Evolutionary conservation across 2,329 filamentous ascomycete species (phyloP).

Genomic region (Thelonectria blattea): DNA sequence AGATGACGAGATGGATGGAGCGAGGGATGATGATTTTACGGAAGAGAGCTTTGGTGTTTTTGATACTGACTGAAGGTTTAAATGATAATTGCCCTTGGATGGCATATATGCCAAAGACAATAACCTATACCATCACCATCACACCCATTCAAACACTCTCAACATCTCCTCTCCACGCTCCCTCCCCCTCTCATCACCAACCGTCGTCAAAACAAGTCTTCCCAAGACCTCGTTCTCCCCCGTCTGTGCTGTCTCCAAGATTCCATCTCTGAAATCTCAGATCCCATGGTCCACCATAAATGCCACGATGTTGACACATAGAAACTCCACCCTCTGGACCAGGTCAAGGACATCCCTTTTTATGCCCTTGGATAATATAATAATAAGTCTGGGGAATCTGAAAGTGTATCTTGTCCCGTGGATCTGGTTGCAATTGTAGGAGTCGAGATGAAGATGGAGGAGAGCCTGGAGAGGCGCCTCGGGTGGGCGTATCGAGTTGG

Average conservation of each 20-base stretch:
- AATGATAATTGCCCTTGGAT: no score
- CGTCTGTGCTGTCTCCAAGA: not conserved
- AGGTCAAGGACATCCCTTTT: not conserved
- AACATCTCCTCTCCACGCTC: no score
- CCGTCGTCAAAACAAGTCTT: not conserved
- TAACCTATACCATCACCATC: no score
- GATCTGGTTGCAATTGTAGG: not conserved
- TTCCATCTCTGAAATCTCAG: not conserved
- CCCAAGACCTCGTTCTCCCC: no score
- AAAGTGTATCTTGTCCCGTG: not conserved
- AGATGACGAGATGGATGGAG: not conserved
- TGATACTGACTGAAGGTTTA: no score
- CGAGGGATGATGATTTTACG: no score
- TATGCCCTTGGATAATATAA: no score
- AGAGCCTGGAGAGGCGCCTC: no score
- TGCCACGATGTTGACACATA: not conserved
- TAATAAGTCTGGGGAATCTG: no score
- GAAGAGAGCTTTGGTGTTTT: not conserved
- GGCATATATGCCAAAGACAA: no score
- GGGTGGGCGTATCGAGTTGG: no score
- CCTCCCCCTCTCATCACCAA: not conserved
- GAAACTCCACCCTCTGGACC: not conserved
- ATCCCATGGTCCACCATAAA: not conserved
- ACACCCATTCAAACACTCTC: no score
- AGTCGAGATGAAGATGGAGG: not conserved